Evolutionary conservation across 371 early-diverging fungal species (phyloP).

Genomic region (Saksenaea oblongispora): DNA sequence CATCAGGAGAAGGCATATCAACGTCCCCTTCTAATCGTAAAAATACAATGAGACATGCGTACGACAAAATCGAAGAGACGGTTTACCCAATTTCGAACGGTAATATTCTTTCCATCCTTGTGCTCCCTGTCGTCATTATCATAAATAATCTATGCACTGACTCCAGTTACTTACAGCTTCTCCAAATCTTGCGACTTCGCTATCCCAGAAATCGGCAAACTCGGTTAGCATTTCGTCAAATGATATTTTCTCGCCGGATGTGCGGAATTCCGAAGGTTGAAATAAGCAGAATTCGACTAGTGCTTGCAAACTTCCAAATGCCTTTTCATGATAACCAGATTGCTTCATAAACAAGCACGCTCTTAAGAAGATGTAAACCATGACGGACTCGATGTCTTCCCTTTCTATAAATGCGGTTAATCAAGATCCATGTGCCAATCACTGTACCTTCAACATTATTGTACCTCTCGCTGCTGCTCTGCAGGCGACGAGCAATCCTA

Average conservation of each 20-base stretch:
- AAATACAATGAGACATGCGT: neutral
- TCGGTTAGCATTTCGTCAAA: slow-evolving; percentile 54
- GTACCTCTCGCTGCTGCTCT: neutral
- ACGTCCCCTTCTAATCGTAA: slow-evolving; percentile 20
- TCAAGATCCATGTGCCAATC: neutral
- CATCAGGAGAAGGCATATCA: neutral
- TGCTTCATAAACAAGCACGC: slow-evolving; percentile 67
- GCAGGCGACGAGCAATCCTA: slow-evolving; percentile 16
- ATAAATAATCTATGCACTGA: neutral
- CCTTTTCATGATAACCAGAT: slow-evolving; percentile 76
- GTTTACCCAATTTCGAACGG: slow-evolving; percentile 21
- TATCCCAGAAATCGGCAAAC: slow-evolving; percentile 80
- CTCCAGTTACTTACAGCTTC: slow-evolving; percentile 51
- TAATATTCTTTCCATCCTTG: slow-evolving; percentile 57
- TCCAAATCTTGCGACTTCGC: slow-evolving; percentile 75
- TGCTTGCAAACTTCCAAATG: slow-evolving; percentile 70
- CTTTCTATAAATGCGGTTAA: slow-evolving; percentile 13
- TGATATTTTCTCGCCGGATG: slow-evolving; percentile 9
- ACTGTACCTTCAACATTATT: slow-evolving; percentile 22
- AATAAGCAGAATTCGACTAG: slow-evolving; percentile 73
- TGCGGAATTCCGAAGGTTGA: slow-evolving; percentile 46
- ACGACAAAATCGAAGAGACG: neutral
- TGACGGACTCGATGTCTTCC: slow-evolving; percentile 55
- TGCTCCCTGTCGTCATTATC: slow-evolving; percentile 38
- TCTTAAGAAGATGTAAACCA: slow-evolving; percentile 66